Percentiles rank a stretch among this genome's conserved stretches.
Evolutionary conservation across 2,329 filamentous ascomycete species (phyloP).

Genomic region (Claviceps quebecensis): DNA sequence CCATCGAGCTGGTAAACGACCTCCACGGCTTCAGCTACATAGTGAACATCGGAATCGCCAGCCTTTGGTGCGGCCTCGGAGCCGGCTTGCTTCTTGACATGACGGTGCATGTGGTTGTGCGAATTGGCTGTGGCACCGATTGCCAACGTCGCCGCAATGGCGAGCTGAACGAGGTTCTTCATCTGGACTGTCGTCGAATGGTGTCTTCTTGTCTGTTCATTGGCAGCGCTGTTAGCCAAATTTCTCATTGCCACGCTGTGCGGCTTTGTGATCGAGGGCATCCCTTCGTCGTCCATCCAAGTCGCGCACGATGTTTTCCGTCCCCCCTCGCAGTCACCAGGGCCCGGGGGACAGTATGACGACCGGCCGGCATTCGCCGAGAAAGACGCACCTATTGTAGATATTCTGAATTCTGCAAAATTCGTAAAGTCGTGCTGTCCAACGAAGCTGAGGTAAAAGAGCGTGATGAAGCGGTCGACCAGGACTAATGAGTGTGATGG

Average conservation of each 20-base stretch:
- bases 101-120: conserved; percentile 46
- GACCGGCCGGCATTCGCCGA: no score
- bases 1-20: conserved; percentile 62
- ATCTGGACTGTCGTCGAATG: conserved; percentile 3
- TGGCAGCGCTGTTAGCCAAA: neutral
- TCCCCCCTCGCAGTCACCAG: neutral
- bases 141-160: conserved; percentile 38
- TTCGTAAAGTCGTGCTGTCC: conserved; percentile 8
- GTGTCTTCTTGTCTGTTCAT: neutral
- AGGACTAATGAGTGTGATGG: conserved; percentile 38
- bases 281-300: neutral
- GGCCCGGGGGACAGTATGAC: no score
- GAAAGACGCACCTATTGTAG: neutral
- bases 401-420: neutral
- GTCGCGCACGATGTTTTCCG: neutral
- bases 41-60: conserved; percentile 32
- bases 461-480: conserved; percentile 14
- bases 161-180: conserved; percentile 23
- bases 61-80: conserved; percentile 33
- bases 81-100: conserved; percentile 38
- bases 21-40: conserved; percentile 46
- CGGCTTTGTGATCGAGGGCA: neutral
- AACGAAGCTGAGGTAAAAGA: conserved; percentile 17
- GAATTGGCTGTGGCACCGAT: conserved; percentile 43
- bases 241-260: neutral